Conservation (phyloP, 2,329 filamentous ascomycete species). For the Periconia digitata region DNA sequence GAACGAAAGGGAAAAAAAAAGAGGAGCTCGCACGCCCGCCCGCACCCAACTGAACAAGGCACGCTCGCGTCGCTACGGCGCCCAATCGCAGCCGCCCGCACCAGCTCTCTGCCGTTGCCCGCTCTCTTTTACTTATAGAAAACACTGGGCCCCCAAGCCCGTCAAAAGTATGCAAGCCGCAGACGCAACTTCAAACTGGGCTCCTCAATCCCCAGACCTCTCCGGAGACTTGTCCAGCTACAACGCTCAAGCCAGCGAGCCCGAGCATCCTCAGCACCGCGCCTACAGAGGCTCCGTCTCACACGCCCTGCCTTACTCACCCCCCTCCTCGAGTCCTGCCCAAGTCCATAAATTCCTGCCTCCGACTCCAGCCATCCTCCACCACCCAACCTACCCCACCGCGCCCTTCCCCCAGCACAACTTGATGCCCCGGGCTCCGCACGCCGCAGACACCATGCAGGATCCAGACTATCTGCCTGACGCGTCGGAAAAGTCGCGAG, state of each 20-base stretch:
- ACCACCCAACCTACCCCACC: background rate
- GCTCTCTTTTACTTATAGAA: constrained; percentile 8
- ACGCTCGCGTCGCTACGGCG: constrained; percentile 16
- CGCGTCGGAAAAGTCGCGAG: constrained; percentile 29
- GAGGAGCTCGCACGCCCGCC: too few relatives aligned
- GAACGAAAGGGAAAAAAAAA: too few relatives aligned
- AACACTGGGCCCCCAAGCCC: constrained; percentile 16
- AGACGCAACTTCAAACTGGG: constrained; percentile 34
- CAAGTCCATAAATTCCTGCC: constrained; percentile 15
- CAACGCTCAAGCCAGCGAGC: constrained; percentile 43
- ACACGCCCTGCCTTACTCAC: constrained; percentile 26
- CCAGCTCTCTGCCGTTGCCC: constrained; percentile 1
- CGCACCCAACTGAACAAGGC: background rate
- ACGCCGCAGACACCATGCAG: constrained; percentile 32
- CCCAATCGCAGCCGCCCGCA: constrained; percentile 12
- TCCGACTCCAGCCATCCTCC: constrained; percentile 11
- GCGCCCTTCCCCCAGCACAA: constrained; percentile 12
- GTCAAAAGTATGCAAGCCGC: constrained; percentile 28
- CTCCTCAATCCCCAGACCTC: constrained; percentile 50
- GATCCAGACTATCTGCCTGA: constrained; percentile 41
- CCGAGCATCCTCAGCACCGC: constrained; percentile 41
- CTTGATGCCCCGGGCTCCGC: constrained; percentile 31
- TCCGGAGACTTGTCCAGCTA: constrained; percentile 55
- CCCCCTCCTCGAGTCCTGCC: constrained; percentile 22
- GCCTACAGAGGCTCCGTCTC: constrained; percentile 39